Conservation (phyloP, 805 yeast species). For the Yarrowia sp. region DNA sequence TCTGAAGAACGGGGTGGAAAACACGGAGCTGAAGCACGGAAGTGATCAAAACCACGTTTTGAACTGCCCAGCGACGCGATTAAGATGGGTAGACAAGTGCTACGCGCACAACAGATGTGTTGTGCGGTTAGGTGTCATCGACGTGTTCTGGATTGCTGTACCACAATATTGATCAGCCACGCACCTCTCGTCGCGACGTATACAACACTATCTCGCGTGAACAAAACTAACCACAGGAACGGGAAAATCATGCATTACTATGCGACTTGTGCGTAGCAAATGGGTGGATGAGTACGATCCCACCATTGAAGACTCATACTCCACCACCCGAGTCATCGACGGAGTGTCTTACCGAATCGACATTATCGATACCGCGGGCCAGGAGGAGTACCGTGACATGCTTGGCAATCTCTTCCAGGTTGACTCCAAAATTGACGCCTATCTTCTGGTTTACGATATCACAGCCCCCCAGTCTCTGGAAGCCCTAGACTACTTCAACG, state of each 20-base stretch:
- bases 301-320: conserved; percentile 37
- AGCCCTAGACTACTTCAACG: conserved; percentile 37
- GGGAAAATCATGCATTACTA: conserved; percentile 37
- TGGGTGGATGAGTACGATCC: conserved; percentile 41
- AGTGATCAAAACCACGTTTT: background rate
- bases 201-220: background rate
- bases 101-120: background rate
- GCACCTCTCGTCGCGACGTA: background rate
- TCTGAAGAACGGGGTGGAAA: background rate
- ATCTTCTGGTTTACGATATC: conserved; percentile 38
- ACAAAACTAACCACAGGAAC: conserved; percentile 24
- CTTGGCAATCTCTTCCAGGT: conserved; percentile 40
- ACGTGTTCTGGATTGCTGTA: background rate
- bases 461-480: conserved; percentile 35
- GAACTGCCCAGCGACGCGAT: background rate
- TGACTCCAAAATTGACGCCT: conserved; percentile 36
- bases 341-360: conserved; percentile 52
- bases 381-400: conserved; percentile 70
- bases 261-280: conserved; percentile 37
- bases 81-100: background rate
- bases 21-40: background rate
- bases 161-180: background rate
- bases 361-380: conserved; percentile 74
- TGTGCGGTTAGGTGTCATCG: background rate
- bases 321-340: conserved; percentile 40